These are phyloP conservation scores for Dipodascus albidus DNA, from an alignment of 805 yeast genomes.

Conservation along the genomic window DNA sequence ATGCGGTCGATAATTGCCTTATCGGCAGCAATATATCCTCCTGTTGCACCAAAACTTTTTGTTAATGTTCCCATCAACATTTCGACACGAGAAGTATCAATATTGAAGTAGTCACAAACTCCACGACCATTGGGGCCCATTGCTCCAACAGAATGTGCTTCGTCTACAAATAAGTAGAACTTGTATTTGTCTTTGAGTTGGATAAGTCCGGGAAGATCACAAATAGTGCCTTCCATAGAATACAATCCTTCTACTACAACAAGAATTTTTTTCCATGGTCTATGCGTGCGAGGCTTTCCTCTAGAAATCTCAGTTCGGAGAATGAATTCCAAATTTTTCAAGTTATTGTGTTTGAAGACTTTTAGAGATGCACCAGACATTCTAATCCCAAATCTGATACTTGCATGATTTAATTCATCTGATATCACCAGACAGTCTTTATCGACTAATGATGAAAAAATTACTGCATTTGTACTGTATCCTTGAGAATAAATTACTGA, in stretches of 20 bases:
- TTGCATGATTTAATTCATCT: constrained; percentile 91
- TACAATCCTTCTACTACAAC: constrained; percentile 88
- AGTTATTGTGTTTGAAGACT: constrained; percentile 86
- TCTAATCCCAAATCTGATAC: constrained; percentile 90
- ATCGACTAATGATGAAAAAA: constrained; percentile 75
- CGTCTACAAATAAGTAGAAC: constrained; percentile 85
- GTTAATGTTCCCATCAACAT: constrained; percentile 96
- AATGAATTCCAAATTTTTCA: constrained; percentile 63
- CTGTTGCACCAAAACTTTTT: constrained; percentile 97
- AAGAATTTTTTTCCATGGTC: constrained; percentile 79
- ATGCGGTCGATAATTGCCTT: constrained; percentile 60
- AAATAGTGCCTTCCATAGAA: constrained; percentile 67
- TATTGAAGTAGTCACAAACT: constrained; percentile 83
- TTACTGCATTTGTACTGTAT: constrained; percentile 85
- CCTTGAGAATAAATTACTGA: constrained; percentile 87
- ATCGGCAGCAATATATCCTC: constrained; percentile 84
- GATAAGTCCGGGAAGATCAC: constrained; percentile 65
- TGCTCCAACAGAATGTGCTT: constrained; percentile 98
- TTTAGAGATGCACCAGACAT: constrained; percentile 87
- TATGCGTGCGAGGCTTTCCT: constrained; percentile 90
- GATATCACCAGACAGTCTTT: constrained; percentile 83
- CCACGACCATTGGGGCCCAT: constrained; percentile 92
- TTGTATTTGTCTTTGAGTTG: constrained; percentile 74
- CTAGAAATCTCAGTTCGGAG: constrained; percentile 77
- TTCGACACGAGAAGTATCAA: constrained; percentile 68